Evolutionary conservation across 768 basidiomycete species (phyloP).

Genomic region (Kwoniella heveanensis): DNA sequence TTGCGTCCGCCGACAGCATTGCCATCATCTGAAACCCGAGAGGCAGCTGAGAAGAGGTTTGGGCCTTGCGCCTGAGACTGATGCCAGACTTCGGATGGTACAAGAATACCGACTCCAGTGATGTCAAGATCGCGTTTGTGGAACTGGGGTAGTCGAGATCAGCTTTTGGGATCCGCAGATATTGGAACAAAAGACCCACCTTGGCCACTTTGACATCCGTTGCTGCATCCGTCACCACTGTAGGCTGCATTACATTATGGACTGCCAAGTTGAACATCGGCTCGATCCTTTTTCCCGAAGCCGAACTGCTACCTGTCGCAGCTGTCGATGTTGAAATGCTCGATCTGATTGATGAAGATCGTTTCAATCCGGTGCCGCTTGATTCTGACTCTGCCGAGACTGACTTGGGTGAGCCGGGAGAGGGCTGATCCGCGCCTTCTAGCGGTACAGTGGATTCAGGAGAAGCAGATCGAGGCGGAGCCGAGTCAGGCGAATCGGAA

Average conservation of each 20-base stretch:
- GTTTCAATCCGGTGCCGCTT: conserved; percentile 7
- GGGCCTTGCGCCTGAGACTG: conserved; percentile 7
- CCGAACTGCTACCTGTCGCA: conserved; percentile 27
- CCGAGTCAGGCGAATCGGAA: conserved; percentile 5
- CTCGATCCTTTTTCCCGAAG: conserved; percentile 44
- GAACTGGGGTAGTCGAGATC: conserved; percentile 30
- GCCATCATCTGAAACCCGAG: conserved; percentile 22
- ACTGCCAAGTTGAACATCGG: conserved; percentile 55
- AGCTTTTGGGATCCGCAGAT: neutral
- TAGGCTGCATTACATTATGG: conserved; percentile 54
- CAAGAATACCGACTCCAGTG: conserved; percentile 47
- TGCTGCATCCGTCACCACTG: conserved; percentile 53
- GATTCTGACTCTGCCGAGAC: conserved; percentile 8
- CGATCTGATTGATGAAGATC: conserved; percentile 26
- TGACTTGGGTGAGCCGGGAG: conserved; percentile 14
- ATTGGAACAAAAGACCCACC: conserved; percentile 52
- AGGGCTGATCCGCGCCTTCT: neutral
- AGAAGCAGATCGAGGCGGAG: neutral
- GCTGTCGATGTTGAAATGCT: conserved; percentile 25
- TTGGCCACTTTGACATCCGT: conserved; percentile 56
- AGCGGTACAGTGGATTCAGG: neutral
- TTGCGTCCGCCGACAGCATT: conserved; percentile 1
- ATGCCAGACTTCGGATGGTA: conserved; percentile 49
- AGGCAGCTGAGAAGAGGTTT: conserved; percentile 7
- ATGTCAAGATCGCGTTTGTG: conserved; percentile 50